Evolutionary conservation across 352 stramenopile genomes (phyloP).

Genomic region (Phytophthora megakarya): DNA sequence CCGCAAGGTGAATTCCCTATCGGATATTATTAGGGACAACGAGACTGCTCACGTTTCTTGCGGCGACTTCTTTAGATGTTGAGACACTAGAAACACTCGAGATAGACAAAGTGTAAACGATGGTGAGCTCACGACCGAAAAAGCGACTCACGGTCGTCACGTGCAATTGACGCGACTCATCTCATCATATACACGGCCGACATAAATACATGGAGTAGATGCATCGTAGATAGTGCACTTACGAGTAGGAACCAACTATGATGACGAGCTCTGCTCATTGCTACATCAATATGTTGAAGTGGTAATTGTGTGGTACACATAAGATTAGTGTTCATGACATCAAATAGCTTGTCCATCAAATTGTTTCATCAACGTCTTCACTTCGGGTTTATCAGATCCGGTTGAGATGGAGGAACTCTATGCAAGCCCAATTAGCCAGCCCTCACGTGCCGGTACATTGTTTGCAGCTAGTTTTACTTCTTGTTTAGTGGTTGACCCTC

Average conservation of each 20-base stretch:
- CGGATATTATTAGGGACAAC: slow-evolving; percentile 21
- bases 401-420: slow-evolving; percentile 60
- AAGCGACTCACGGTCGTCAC: slow-evolving; percentile 10
- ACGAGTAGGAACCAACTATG: too few species aligned
- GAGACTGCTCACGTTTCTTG: slow-evolving; percentile 1
- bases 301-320: neutral
- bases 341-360: slow-evolving; percentile 1
- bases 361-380: slow-evolving; percentile 38
- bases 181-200: neutral
- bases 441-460: slow-evolving; percentile 51
- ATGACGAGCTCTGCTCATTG: too few species aligned
- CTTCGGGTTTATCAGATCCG: neutral
- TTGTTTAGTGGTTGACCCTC: neutral
- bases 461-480: neutral
- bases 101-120: slow-evolving; percentile 2
- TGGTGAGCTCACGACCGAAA: slow-evolving; percentile 16
- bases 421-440: slow-evolving; percentile 66
- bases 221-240: too few species aligned
- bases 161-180: neutral
- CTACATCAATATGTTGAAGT: slow-evolving; percentile 30
- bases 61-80: neutral
- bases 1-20: neutral
- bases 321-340: slow-evolving; percentile 1
- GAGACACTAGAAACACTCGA: neutral
- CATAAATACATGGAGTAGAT: neutral